Evolutionary conservation across 306 rosid genomes (phyloP).

Genomic region (Dalbergia cochinchinensis): DNA sequence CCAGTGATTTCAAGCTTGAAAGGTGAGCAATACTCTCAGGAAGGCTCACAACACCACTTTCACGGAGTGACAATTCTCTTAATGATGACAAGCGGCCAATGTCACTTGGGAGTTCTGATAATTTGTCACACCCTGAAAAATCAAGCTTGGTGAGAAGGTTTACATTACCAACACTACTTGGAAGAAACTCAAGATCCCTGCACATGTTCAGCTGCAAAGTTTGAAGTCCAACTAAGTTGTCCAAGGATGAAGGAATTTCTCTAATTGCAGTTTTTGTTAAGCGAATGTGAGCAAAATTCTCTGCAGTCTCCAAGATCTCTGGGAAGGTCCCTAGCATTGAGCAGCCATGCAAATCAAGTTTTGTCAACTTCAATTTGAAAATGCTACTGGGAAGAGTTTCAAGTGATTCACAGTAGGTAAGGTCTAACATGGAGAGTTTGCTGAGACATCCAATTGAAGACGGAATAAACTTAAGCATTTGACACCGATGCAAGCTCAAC

Average conservation of each 20-base stretch:
- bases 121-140: slow-evolving; percentile 17
- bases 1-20: slow-evolving; percentile 45
- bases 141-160: slow-evolving; percentile 17
- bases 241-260: slow-evolving; percentile 33
- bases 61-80: slow-evolving; percentile 25
- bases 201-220: background rate
- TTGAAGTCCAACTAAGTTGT: slow-evolving; percentile 8
- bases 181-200: slow-evolving; percentile 22
- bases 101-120: slow-evolving; percentile 32
- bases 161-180: slow-evolving; percentile 26
- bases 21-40: slow-evolving; percentile 41
- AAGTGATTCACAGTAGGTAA: slow-evolving; percentile 37
- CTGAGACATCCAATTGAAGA: slow-evolving; percentile 39
- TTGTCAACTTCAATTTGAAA: slow-evolving; percentile 35
- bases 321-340: slow-evolving; percentile 39
- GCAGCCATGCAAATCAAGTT: slow-evolving; percentile 39
- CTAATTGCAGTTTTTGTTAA: slow-evolving; percentile 23
- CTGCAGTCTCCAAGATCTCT: slow-evolving; percentile 34
- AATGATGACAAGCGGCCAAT: slow-evolving; percentile 22
- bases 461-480: slow-evolving; percentile 32
- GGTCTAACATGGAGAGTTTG: slow-evolving; percentile 29
- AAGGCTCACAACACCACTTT: slow-evolving; percentile 26
- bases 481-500: slow-evolving; percentile 23
- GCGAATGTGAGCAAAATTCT: background rate
- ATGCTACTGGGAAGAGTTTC: slow-evolving; percentile 39